Conservation (phyloP, 2,329 filamentous ascomycete genomes). For the Pezicula carpinea region DNA sequence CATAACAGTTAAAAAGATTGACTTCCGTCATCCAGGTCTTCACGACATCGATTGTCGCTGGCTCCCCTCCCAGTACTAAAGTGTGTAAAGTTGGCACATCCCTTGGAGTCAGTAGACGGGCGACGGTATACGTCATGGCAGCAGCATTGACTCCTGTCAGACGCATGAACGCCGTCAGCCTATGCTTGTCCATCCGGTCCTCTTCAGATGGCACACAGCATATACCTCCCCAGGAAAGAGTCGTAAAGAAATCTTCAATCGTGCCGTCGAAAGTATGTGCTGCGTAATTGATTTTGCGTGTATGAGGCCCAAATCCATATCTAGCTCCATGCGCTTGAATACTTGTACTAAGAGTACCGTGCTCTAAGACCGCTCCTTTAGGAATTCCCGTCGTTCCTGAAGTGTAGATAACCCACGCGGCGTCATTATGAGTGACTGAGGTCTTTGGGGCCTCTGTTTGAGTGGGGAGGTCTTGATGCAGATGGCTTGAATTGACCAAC, state of each 20-base stretch:
- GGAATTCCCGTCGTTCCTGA: constrained; percentile 13
- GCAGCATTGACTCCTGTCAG: constrained; percentile 10
- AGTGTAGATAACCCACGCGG: constrained; percentile 12
- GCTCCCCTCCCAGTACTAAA: constrained; percentile 13
- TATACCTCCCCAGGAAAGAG: constrained; percentile 11
- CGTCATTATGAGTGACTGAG: constrained; percentile 5
- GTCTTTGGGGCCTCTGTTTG: constrained; percentile 1
- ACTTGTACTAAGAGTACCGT: constrained; percentile 6
- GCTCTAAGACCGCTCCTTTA: constrained; percentile 13
- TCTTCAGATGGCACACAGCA: constrained; percentile 15
- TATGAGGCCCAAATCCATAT: constrained; percentile 4
- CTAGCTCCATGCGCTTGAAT: constrained; percentile 5
- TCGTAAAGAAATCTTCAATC: constrained; percentile 12
- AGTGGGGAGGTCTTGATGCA: background rate
- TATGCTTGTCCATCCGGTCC: constrained; percentile 11
- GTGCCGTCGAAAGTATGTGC: constrained; percentile 12
- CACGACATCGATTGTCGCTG: constrained; percentile 11
- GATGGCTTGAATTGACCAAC: background rate
- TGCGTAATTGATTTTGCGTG: constrained; percentile 12
- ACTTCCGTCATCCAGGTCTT: constrained; percentile 8
- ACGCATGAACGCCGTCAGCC: constrained; percentile 5
- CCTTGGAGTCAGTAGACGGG: constrained; percentile 8
- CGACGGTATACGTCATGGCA: constrained; percentile 14
- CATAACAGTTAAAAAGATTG: constrained; percentile 11
- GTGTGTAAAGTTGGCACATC: constrained; percentile 10